Conservation (phyloP, 2,329 filamentous ascomycete genomes). For the Cyclaneusma minus region DNA sequence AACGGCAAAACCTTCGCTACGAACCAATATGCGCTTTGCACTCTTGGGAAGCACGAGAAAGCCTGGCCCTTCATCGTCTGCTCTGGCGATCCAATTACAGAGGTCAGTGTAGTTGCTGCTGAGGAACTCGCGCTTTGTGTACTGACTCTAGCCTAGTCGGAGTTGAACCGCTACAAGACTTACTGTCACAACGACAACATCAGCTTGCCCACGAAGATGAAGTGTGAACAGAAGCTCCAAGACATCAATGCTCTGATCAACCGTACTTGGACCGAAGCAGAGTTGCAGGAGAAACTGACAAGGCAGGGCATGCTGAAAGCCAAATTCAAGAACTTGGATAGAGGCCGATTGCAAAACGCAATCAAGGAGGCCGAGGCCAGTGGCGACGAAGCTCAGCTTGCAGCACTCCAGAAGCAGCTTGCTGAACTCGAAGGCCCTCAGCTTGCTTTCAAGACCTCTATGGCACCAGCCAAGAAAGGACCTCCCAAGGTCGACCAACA, state of each 20-base stretch:
- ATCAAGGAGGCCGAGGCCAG: conserved; percentile 49
- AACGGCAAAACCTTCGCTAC: conserved; percentile 68
- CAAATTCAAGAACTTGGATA: conserved; percentile 51
- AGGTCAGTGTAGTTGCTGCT: conserved; percentile 32
- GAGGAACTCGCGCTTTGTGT: conserved; percentile 11
- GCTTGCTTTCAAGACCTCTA: conserved; percentile 55
- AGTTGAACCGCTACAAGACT: conserved; percentile 69
- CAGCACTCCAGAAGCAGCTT: conserved; percentile 41
- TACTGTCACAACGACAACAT: conserved; percentile 58
- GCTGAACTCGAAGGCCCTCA: conserved; percentile 52
- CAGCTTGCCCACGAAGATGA: conserved; percentile 56
- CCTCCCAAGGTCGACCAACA: conserved; percentile 47
- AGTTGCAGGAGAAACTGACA: conserved; percentile 65
- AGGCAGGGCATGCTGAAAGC: conserved; percentile 53
- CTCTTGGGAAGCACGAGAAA: conserved; percentile 69
- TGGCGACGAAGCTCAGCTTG: conserved; percentile 42
- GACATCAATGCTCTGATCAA: conserved; percentile 70
- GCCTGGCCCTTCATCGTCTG: conserved; percentile 84
- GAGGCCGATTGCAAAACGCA: conserved; percentile 47
- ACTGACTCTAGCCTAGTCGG: conserved; percentile 32
- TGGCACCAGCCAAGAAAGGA: conserved; percentile 37
- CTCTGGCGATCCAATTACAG: conserved; percentile 74
- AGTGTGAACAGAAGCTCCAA: conserved; percentile 55
- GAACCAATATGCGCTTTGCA: conserved; percentile 68
- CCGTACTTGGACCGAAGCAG: conserved; percentile 67